Evolutionary conservation across 768 basidiomycete species (phyloP).

Genomic region (Auricularia heimuer): DNA sequence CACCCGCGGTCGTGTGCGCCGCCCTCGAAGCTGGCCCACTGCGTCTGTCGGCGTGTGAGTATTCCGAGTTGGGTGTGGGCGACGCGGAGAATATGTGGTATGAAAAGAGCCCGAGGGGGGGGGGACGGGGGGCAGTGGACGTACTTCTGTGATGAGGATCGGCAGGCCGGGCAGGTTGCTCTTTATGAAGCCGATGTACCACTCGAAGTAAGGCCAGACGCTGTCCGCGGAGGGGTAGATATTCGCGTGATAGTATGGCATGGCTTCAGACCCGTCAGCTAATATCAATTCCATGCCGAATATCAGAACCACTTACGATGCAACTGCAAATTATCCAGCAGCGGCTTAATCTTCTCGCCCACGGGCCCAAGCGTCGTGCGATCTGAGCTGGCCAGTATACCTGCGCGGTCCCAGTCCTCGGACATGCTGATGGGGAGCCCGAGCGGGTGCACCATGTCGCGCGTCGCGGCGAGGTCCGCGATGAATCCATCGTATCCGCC

Average conservation of each 20-base stretch:
- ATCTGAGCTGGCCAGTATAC: conserved; percentile 1
- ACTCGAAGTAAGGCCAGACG: conserved; percentile 3
- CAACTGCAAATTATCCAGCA: conserved; percentile 11
- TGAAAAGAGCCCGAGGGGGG: too few species aligned
- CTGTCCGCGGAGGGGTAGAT: not conserved
- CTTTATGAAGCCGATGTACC: conserved; percentile 3
- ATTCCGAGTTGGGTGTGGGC: not conserved
- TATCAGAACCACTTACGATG: conserved; percentile 6
- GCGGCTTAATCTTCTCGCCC: conserved; percentile 3
- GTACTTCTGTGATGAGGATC: conserved; percentile 6
- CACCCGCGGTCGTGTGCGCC: conserved; percentile 6
- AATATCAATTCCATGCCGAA: not conserved
- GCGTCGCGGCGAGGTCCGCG: conserved; percentile 7
- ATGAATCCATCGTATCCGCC: conserved; percentile 6
- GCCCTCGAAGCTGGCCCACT: not conserved
- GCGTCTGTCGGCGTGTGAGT: not conserved
- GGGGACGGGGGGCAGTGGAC: not conserved
- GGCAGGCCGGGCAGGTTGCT: not conserved
- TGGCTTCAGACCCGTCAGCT: not conserved
- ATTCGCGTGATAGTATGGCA: not conserved
- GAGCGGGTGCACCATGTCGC: conserved; percentile 6
- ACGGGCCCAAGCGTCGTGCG: conserved; percentile 6
- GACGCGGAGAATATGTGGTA: not conserved
- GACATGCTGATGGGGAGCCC: conserved; percentile 11
- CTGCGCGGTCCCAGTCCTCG: conserved; percentile 14